A percentile compares a stretch with the other conserved stretches of the same genome.
phyloP scores from a whole-genome alignment of 371 early-diverging fungal genomes.

The Rhizomucor pusillus region DNA sequence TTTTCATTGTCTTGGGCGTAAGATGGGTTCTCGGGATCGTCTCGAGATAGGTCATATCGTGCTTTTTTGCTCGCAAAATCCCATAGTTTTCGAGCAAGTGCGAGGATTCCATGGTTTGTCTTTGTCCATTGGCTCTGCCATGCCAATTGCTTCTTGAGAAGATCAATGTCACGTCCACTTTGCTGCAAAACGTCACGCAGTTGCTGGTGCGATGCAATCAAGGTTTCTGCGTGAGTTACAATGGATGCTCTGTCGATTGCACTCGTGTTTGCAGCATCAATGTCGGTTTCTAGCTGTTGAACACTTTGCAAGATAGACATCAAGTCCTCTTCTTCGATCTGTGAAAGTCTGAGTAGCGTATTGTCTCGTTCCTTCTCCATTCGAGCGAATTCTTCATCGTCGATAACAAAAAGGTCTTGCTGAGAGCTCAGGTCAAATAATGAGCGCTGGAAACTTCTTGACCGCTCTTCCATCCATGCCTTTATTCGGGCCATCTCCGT shows the following conservation, averaged over 20 bases:
- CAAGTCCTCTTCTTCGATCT: slow-evolving; percentile 41
- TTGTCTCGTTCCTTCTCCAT: slow-evolving; percentile 48
- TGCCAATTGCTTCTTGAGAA: slow-evolving; percentile 25
- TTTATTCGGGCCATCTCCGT: slow-evolving; percentile 32
- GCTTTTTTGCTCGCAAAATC: slow-evolving; percentile 43
- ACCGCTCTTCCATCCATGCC: slow-evolving; percentile 43
- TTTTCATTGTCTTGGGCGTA: slow-evolving; percentile 33
- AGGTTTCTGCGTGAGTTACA: slow-evolving; percentile 23
- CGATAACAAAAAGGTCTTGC: neutral
- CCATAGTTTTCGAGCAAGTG: slow-evolving; percentile 40
- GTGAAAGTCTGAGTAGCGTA: slow-evolving; percentile 25
- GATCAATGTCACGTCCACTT: slow-evolving; percentile 27
- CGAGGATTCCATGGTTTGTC: slow-evolving; percentile 34
- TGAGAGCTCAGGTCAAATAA: slow-evolving; percentile 10
- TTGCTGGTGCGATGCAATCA: slow-evolving; percentile 24
- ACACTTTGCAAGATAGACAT: slow-evolving; percentile 26
- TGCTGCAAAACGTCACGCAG: slow-evolving; percentile 18
- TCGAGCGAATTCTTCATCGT: slow-evolving; percentile 20
- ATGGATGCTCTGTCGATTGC: slow-evolving; percentile 32
- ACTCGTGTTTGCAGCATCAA: slow-evolving; percentile 35
- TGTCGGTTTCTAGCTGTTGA: slow-evolving; percentile 31
- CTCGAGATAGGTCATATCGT: slow-evolving; percentile 34
- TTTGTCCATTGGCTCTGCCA: slow-evolving; percentile 40
- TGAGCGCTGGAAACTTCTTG: slow-evolving; percentile 19
- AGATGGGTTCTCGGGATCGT: slow-evolving; percentile 35